Percentiles rank a stretch among this genome's conserved stretches.
Conservation (phyloP, 2,329 filamentous ascomycete genomes). For the Botrytis fabae region DNA sequence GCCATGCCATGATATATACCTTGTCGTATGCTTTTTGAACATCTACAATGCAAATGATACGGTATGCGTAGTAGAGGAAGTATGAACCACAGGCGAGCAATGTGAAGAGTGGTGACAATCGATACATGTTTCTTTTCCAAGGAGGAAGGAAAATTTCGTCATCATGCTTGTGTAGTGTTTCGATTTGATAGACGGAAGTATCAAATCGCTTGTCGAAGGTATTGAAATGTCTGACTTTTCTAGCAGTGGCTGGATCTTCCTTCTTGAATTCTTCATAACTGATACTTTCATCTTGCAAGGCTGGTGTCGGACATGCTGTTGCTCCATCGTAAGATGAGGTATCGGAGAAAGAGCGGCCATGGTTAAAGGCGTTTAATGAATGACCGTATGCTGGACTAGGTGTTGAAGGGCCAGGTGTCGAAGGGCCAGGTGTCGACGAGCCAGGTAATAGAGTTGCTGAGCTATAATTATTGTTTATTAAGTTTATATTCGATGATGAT, state of each 20-base stretch:
- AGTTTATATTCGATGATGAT: slow-evolving; percentile 13
- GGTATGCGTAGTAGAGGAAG: slow-evolving; percentile 51
- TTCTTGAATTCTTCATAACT: slow-evolving; percentile 16
- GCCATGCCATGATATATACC: slow-evolving; percentile 54
- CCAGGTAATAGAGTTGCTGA: slow-evolving; percentile 16
- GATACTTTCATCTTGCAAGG: slow-evolving; percentile 8
- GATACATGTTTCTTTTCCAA: slow-evolving; percentile 31
- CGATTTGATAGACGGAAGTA: slow-evolving; percentile 23
- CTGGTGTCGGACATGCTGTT: slow-evolving; percentile 19
- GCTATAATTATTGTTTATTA: slow-evolving; percentile 19
- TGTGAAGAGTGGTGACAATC: slow-evolving; percentile 33
- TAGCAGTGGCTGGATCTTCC: not conserved
- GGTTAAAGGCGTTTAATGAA: not conserved
- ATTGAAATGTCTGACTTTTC: slow-evolving; percentile 17
- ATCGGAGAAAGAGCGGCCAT: slow-evolving; percentile 18
- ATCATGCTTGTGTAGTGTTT: slow-evolving; percentile 31
- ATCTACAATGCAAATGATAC: slow-evolving; percentile 53
- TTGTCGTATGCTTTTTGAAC: slow-evolving; percentile 48
- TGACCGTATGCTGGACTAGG: not conserved
- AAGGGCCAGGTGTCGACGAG: not conserved
- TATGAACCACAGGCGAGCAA: slow-evolving; percentile 29
- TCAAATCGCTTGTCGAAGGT: slow-evolving; percentile 13
- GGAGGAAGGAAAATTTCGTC: slow-evolving; percentile 29
- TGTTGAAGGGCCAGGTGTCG: not conserved
- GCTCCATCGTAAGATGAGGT: slow-evolving; percentile 17